These are phyloP conservation scores for Zangia roseola DNA, from an alignment of 768 basidiomycete genomes.

Conservation along the genomic window DNA sequence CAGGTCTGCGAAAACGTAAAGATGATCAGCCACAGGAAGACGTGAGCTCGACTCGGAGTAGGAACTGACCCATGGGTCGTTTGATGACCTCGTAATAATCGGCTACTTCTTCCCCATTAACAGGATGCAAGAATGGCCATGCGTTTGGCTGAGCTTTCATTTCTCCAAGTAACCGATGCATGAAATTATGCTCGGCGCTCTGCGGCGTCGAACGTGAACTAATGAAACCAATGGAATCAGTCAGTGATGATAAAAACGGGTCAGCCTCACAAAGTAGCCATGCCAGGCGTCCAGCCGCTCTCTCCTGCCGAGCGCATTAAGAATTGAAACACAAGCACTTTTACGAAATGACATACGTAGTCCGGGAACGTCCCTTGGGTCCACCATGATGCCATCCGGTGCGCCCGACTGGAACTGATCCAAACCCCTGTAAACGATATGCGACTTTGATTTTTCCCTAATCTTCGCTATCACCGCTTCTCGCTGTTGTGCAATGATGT, in stretches of 20 bases:
- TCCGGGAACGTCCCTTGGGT: slow-evolving; percentile 84
- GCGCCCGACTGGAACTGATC: slow-evolving; percentile 67
- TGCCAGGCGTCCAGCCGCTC: slow-evolving; percentile 88
- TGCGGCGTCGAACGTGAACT: slow-evolving; percentile 42
- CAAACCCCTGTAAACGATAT: slow-evolving; percentile 80
- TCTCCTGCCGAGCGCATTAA: slow-evolving; percentile 52
- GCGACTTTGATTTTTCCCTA: slow-evolving; percentile 79
- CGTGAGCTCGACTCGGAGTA: not conserved
- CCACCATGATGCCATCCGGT: slow-evolving; percentile 49
- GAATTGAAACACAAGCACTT: slow-evolving; percentile 3
- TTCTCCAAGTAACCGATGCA: slow-evolving; percentile 78
- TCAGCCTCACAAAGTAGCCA: slow-evolving; percentile 63
- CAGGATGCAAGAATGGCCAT: slow-evolving; percentile 88
- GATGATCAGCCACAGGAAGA: not conserved
- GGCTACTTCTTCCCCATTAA: slow-evolving; percentile 71
- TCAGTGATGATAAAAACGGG: not conserved
- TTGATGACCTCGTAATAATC: slow-evolving; percentile 92
- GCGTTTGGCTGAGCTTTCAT: slow-evolving; percentile 73
- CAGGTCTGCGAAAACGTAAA: slow-evolving; percentile 54
- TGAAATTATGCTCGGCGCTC: slow-evolving; percentile 60
- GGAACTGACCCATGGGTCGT: slow-evolving; percentile 83
- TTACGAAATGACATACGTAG: slow-evolving; percentile 52
- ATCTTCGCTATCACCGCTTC: slow-evolving; percentile 91
- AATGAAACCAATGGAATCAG: slow-evolving; percentile 6
- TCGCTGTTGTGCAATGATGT: slow-evolving; percentile 76